Evolutionary conservation across 176 grass and related monocot species (phyloP).

Genomic region (Rhynchospora pubera): DNA sequence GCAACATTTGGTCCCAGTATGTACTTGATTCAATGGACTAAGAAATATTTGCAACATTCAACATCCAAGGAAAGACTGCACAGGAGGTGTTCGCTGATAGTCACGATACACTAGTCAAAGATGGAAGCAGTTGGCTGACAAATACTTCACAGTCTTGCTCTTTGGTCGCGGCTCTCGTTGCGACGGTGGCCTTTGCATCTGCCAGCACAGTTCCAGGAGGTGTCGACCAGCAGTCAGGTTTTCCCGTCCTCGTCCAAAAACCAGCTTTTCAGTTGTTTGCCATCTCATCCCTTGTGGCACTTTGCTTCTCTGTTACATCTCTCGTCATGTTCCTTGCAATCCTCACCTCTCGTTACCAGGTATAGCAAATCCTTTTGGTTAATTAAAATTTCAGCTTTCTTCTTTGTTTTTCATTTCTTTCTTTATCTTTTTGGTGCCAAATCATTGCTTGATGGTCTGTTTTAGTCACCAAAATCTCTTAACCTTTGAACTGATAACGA

Average conservation of each 20-base stretch:
- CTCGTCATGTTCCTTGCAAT: conserved; percentile 26
- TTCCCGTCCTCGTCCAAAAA: not conserved
- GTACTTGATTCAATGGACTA: not conserved
- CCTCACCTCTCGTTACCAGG: conserved; percentile 18
- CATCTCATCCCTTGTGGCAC: conserved; percentile 13
- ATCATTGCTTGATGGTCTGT: not conserved
- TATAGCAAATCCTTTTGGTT: not conserved
- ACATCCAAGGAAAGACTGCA: not conserved
- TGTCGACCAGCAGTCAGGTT: not conserved
- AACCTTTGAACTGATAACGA: too few species aligned
- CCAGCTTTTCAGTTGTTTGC: conserved; percentile 11
- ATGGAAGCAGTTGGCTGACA: not conserved
- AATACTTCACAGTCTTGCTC: conserved; percentile 5
- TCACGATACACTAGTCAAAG: not conserved
- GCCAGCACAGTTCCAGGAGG: not conserved
- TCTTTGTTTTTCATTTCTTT: not conserved
- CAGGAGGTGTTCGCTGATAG: not conserved
- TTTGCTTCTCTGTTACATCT: conserved; percentile 29
- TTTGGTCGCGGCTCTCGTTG: not conserved
- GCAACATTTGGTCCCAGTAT: not conserved
- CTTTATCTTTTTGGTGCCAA: not conserved
- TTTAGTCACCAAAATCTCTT: not conserved
- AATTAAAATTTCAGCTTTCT: not conserved
- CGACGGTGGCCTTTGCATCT: not conserved
- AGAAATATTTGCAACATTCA: not conserved